Conservation (phyloP, 352 stramenopile species). For the Globisporangium nunn region DNA sequence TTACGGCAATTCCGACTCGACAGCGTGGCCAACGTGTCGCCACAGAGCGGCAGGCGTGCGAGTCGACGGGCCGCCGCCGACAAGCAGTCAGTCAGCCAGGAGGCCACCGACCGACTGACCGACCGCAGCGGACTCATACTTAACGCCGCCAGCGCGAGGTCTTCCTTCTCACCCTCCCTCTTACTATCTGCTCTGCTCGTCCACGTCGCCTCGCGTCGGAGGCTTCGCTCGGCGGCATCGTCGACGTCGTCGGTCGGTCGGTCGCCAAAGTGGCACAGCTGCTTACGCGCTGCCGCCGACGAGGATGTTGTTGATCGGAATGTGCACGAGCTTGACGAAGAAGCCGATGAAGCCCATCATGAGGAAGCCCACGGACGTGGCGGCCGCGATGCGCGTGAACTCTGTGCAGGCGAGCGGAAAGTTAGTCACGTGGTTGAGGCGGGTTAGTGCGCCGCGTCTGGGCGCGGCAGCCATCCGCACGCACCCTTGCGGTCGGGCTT, state of each 20-base stretch:
- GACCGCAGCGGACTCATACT: background rate
- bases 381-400: slow-evolving; percentile 92
- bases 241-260: background rate
- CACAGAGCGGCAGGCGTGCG: background rate
- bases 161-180: background rate
- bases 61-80: too few relatives aligned
- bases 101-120: too few relatives aligned
- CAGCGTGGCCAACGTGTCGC: too few relatives aligned
- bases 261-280: background rate
- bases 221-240: background rate
- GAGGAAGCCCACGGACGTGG: slow-evolving; percentile 96
- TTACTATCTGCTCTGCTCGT: background rate
- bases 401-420: slow-evolving; percentile 42
- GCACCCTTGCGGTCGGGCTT: slow-evolving; percentile 97
- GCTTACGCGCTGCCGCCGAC: slow-evolving; percentile 83
- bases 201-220: background rate
- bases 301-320: slow-evolving; percentile 99
- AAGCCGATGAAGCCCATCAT: slow-evolving; percentile 99
- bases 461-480: slow-evolving; percentile 5
- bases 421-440: background rate
- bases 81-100: too few relatives aligned
- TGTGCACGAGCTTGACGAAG: slow-evolving; percentile 99
- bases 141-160: background rate
- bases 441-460: too few relatives aligned
- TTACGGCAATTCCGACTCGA: background rate